A percentile compares a stretch with the other conserved stretches of the same genome.
Conservation (phyloP, 2,329 filamentous ascomycete species). For the Iodosphaeria phyllophila region DNA sequence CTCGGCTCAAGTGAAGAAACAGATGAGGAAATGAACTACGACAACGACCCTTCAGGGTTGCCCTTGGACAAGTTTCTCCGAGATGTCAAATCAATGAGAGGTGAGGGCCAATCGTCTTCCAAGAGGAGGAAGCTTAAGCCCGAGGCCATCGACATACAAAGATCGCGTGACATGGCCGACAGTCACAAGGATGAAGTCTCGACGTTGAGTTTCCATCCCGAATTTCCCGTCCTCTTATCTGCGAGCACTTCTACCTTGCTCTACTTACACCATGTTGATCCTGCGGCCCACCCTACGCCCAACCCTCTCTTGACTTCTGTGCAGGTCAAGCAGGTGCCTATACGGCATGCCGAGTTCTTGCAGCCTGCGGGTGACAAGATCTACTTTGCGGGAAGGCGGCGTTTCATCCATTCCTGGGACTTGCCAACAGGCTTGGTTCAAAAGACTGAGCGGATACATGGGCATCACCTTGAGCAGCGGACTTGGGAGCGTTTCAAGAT, state of each 20-base stretch:
- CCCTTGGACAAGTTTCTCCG: conserved; percentile 69
- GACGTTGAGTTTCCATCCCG: conserved; percentile 76
- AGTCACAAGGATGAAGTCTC: conserved; percentile 62
- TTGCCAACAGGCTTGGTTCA: conserved; percentile 64
- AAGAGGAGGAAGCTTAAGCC: conserved; percentile 61
- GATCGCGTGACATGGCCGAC: conserved; percentile 69
- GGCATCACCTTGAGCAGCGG: conserved; percentile 65
- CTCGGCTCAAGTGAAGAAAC: conserved; percentile 6
- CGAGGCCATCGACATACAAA: conserved; percentile 79
- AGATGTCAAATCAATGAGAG: conserved; percentile 49
- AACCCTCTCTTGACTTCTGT: conserved; percentile 84
- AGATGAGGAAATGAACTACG: no score
- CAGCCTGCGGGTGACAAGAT: conserved; percentile 56
- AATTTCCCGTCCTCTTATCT: conserved; percentile 74
- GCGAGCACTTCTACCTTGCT: conserved; percentile 73
- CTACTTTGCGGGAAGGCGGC: conserved; percentile 72
- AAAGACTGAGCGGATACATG: conserved; percentile 59
- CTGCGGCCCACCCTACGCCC: conserved; percentile 52
- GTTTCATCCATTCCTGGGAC: conserved; percentile 92
- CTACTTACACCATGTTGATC: conserved; percentile 76
- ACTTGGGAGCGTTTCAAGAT: conserved; percentile 83
- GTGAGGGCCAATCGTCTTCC: conserved; percentile 22
- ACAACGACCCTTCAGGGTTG: conserved; percentile 44
- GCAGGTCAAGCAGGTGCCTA: conserved; percentile 67
- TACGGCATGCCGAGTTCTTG: conserved; percentile 69